phyloP scores from a whole-genome alignment of 2,329 filamentous ascomycete genomes.

The Fusarium pilosicola region DNA sequence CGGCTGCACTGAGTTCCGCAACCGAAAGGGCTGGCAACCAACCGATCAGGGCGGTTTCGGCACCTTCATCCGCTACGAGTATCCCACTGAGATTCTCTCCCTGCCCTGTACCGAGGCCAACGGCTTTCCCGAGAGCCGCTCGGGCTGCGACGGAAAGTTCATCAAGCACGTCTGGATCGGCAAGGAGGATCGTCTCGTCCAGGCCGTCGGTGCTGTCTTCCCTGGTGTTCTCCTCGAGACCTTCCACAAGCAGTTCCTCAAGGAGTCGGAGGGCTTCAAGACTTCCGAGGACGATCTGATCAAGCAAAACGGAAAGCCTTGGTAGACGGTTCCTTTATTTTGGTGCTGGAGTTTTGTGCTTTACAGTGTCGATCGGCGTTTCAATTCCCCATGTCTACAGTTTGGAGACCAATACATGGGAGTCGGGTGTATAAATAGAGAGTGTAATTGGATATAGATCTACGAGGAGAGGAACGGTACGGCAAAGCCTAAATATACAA shows the following conservation, averaged over 20 bases:
- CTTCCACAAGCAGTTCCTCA: conserved; percentile 51
- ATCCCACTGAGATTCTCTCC: conserved; percentile 51
- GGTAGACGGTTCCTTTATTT: neutral
- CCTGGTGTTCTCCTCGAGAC: conserved; percentile 50
- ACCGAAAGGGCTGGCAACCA: conserved; percentile 49
- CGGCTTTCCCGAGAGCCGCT: conserved; percentile 52
- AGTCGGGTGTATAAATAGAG: conserved; percentile 17
- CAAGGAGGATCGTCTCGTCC: conserved; percentile 53
- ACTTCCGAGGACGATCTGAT: conserved; percentile 23
- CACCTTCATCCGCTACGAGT: conserved; percentile 55
- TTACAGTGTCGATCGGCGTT: conserved; percentile 10
- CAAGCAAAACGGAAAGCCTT: conserved; percentile 9
- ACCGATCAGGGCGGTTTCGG: conserved; percentile 58
- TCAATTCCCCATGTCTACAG: neutral
- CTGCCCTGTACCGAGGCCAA: conserved; percentile 56
- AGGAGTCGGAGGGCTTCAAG: conserved; percentile 36
- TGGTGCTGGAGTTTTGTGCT: conserved; percentile 1
- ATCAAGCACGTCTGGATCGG: conserved; percentile 57
- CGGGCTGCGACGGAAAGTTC: conserved; percentile 53
- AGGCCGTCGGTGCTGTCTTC: conserved; percentile 51
- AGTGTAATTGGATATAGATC: conserved; percentile 13
- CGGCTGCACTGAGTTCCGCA: conserved; percentile 52
- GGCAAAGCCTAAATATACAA: neutral
- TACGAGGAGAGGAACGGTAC: neutral
- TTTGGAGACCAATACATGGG: neutral